A percentile compares a stretch with the other conserved stretches of the same genome.
phyloP scores from a whole-genome alignment of 1,139 yeast species.

The Scheffersomyces titani region DNA sequence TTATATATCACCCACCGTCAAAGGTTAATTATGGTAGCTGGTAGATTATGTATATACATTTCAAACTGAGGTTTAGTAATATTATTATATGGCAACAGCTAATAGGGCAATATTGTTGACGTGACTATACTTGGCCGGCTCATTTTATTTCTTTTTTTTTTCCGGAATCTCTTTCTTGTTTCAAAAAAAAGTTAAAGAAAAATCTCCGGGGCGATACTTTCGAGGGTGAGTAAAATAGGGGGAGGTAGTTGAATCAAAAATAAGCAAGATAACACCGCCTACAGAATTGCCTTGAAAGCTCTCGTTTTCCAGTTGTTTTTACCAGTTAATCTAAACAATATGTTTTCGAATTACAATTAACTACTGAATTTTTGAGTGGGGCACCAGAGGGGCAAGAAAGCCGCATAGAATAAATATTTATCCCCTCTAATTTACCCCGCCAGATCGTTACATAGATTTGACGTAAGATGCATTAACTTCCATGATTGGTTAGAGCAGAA shows the following conservation, averaged over 20 bases:
- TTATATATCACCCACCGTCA: not conserved
- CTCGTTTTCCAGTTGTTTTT: not conserved
- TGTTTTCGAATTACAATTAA: not conserved
- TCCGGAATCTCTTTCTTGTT: not conserved
- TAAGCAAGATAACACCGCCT: not conserved
- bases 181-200: not conserved
- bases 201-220: not conserved
- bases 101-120: not conserved
- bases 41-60: not conserved
- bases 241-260: not conserved
- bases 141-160: not conserved
- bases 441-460: not conserved
- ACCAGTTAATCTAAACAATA: too few species aligned
- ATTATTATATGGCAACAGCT: not conserved
- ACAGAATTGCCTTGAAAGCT: not conserved
- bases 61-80: not conserved
- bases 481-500: not conserved
- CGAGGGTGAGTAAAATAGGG: not conserved
- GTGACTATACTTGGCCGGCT: too few species aligned
- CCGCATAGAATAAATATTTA: not conserved
- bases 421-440: not conserved
- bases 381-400: not conserved
- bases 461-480: not conserved
- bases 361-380: not conserved
- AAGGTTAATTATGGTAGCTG: not conserved